phyloP scores from a whole-genome alignment of 2,329 filamentous ascomycete species.

The Ophiobolus disseminans region DNA sequence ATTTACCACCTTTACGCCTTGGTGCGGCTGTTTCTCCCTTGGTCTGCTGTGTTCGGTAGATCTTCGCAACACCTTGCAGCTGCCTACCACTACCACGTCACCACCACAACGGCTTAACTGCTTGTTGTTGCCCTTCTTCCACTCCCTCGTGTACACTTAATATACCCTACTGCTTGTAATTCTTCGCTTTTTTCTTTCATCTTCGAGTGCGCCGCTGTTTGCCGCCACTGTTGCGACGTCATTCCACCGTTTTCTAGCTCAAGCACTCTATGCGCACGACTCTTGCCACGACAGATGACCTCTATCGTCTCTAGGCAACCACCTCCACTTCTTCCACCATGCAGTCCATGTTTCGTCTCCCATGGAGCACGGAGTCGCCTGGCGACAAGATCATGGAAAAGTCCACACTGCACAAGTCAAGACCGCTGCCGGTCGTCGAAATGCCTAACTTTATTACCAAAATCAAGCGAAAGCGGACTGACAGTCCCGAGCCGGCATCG shows the following conservation, averaged over 20 bases:
- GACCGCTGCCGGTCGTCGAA: slow-evolving; percentile 54
- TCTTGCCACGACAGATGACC: slow-evolving; percentile 49
- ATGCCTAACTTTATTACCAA: slow-evolving; percentile 56
- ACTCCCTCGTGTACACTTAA: slow-evolving; percentile 42
- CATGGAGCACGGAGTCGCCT: slow-evolving; percentile 55
- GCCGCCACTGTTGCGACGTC: slow-evolving; percentile 40
- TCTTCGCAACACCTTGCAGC: slow-evolving; percentile 41
- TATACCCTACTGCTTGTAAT: slow-evolving; percentile 44
- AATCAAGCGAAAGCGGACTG: slow-evolving; percentile 66
- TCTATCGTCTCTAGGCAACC: slow-evolving; percentile 46
- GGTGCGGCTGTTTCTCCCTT: slow-evolving; percentile 21
- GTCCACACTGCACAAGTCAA: slow-evolving; percentile 51
- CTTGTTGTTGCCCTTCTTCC: slow-evolving; percentile 42
- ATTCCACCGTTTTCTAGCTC: slow-evolving; percentile 33
- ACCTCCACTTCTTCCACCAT: slow-evolving; percentile 50
- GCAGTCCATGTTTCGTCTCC: slow-evolving; percentile 60
- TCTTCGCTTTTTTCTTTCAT: slow-evolving; percentile 23
- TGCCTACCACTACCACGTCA: slow-evolving; percentile 36
- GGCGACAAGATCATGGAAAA: slow-evolving; percentile 55
- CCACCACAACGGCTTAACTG: slow-evolving; percentile 39
- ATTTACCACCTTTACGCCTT: slow-evolving; percentile 26
- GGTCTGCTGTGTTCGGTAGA: slow-evolving; percentile 34
- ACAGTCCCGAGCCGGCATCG: slow-evolving; percentile 53
- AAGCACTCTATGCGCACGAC: slow-evolving; percentile 41
- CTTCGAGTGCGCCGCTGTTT: slow-evolving; percentile 24